Percentiles rank a stretch among this genome's conserved stretches.
These are phyloP conservation scores for Flaveria trinervia DNA, from an alignment of 129 eudicot genomes.

Conservation along the genomic window DNA sequence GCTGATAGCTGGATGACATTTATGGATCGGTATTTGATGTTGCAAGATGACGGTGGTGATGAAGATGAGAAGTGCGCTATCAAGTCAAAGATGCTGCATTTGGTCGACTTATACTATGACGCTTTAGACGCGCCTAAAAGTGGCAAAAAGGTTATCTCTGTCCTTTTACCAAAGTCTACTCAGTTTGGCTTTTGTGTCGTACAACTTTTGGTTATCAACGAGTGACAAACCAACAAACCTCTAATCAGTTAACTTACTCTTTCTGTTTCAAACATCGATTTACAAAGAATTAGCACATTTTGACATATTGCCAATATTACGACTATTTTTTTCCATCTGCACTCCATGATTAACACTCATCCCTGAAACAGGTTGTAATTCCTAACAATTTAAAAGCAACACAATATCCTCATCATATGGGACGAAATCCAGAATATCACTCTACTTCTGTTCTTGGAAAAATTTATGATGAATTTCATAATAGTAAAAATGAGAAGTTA, in stretches of 20 bases:
- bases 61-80: background rate
- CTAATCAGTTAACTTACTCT: background rate
- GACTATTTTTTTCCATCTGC: background rate
- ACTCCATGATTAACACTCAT: background rate
- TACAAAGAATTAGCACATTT: slow-evolving; percentile 12
- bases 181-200: background rate
- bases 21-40: slow-evolving; percentile 26
- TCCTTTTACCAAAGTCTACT: background rate
- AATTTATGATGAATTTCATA: slow-evolving; percentile 36
- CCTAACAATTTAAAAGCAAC: slow-evolving; percentile 32
- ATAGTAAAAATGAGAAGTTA: slow-evolving; percentile 29
- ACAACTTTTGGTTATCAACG: background rate
- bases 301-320: background rate
- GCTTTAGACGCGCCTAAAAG: slow-evolving; percentile 34
- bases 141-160: slow-evolving; percentile 33
- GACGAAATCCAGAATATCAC: slow-evolving; percentile 25
- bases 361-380: slow-evolving; percentile 29
- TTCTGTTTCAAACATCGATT: background rate
- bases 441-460: slow-evolving; percentile 36
- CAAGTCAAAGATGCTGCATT: slow-evolving; percentile 17
- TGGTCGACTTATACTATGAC: slow-evolving; percentile 35
- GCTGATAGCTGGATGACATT: slow-evolving; percentile 34
- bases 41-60: slow-evolving; percentile 28
- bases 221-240: background rate
- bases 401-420: slow-evolving; percentile 33